Conservation (phyloP, 352 stramenopile species). For the Pythium aquatile region DNA sequence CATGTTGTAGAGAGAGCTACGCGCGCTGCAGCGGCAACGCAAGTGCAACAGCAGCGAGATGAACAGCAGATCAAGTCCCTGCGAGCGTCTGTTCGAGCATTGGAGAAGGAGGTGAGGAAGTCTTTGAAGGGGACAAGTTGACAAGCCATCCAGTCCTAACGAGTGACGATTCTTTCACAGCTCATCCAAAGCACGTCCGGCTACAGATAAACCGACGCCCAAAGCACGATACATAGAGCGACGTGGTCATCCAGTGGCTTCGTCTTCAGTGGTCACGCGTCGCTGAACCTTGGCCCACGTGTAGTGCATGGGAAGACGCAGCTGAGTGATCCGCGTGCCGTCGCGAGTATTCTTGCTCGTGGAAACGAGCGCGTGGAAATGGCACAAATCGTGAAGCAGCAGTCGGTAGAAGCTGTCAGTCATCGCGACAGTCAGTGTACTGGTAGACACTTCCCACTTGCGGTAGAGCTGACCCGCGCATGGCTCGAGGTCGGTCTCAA, state of each 20-base stretch:
- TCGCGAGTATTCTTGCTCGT: constrained; percentile 65
- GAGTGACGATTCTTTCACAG: not conserved
- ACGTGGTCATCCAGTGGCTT: constrained; percentile 18
- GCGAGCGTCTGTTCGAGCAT: constrained; percentile 25
- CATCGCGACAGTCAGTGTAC: constrained; percentile 64
- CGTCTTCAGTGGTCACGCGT: constrained; percentile 36
- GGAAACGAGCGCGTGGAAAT: constrained; percentile 66
- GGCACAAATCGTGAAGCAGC: constrained; percentile 68
- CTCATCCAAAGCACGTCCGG: constrained; percentile 19
- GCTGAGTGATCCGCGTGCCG: constrained; percentile 66
- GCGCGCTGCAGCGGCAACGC: not conserved
- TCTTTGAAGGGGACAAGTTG: not conserved
- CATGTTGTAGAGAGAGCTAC: constrained; percentile 6
- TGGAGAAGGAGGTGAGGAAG: constrained; percentile 27
- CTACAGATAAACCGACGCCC: constrained; percentile 3
- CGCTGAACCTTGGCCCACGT: constrained; percentile 43
- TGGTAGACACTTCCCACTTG: constrained; percentile 71
- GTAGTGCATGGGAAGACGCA: constrained; percentile 66
- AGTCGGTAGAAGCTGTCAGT: constrained; percentile 71
- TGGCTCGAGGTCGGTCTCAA: constrained; percentile 54
- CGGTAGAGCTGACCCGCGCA: constrained; percentile 47
- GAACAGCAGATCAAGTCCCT: constrained; percentile 32
- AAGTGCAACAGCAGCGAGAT: constrained; percentile 17
- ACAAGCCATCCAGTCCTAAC: not conserved
- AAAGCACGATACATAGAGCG: not conserved